Evolutionary conservation across 257 asterid genomes (phyloP).

Genomic region (Ligustrum vulgare): DNA sequence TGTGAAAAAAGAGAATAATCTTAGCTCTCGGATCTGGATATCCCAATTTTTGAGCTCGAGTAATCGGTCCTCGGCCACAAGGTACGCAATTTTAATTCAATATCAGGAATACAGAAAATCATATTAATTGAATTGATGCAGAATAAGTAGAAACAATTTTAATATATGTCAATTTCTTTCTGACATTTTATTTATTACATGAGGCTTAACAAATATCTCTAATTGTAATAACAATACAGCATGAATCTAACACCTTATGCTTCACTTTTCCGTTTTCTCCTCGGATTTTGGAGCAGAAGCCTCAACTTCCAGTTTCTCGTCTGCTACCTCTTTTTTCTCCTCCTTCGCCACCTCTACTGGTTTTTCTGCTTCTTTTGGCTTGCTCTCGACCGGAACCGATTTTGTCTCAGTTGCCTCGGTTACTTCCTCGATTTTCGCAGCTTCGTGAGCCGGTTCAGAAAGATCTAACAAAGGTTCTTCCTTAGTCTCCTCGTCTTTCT

Average conservation of each 20-base stretch:
- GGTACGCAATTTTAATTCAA: too few relatives aligned
- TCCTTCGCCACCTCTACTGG: conserved; percentile 29
- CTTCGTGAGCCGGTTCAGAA: conserved; percentile 41
- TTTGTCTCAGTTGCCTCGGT: conserved; percentile 13
- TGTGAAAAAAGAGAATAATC: too few relatives aligned
- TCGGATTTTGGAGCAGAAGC: conserved; percentile 19
- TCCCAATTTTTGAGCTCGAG: too few relatives aligned
- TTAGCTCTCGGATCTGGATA: too few relatives aligned
- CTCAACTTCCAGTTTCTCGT: conserved; percentile 24
- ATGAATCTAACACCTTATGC: conserved; percentile 17
- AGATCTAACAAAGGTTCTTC: conserved; percentile 45
- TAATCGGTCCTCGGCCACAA: too few relatives aligned
- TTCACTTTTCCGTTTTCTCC: conserved; percentile 8
- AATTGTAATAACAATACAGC: neutral
- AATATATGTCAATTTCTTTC: conserved; percentile 11
- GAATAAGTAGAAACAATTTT: neutral
- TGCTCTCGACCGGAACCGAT: conserved; percentile 11
- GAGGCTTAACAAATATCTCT: conserved; percentile 25
- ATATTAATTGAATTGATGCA: neutral
- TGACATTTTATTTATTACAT: conserved; percentile 26
- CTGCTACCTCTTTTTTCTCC: conserved; percentile 28
- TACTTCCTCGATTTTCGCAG: conserved; percentile 39
- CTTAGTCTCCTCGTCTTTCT: conserved; percentile 38
- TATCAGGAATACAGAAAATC: too few relatives aligned
- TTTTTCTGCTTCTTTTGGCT: conserved; percentile 25